Conservation (phyloP, 169 alveolate species). For the Cytauxzoon felis region DNA sequence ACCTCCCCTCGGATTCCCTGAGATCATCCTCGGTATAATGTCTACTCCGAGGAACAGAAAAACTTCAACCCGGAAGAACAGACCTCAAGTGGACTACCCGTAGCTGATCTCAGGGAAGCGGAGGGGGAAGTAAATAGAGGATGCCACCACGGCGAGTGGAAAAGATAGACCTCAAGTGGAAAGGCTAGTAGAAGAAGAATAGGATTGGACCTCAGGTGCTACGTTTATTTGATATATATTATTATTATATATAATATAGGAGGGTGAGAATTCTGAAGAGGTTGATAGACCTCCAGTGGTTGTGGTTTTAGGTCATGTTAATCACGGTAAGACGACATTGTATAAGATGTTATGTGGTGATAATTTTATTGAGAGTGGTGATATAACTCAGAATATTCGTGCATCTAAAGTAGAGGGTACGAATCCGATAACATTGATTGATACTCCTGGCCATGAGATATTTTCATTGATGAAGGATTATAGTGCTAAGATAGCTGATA, state of each 20-base stretch:
- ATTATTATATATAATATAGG: background rate
- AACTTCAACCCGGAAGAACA: no score
- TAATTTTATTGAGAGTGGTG: background rate
- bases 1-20: no score
- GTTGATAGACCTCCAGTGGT: conserved; percentile 52
- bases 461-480: conserved; percentile 38
- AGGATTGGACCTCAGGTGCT: no score
- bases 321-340: conserved; percentile 49
- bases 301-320: conserved; percentile 43
- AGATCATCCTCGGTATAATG: no score
- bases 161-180: background rate
- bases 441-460: conserved; percentile 56
- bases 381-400: conserved; percentile 23
- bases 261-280: background rate
- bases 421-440: conserved; percentile 25
- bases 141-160: background rate
- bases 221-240: background rate
- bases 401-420: conserved; percentile 13
- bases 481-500: conserved; percentile 35
- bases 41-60: no score
- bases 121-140: conserved; percentile 13
- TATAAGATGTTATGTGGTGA: conserved; percentile 24
- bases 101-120: background rate
- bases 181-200: no score
- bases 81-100: no score